A percentile compares a stretch with the other conserved stretches of the same genome.
Conservation (phyloP, 176 grass and related monocot species). For the Hyparrhenia diplandra region DNA sequence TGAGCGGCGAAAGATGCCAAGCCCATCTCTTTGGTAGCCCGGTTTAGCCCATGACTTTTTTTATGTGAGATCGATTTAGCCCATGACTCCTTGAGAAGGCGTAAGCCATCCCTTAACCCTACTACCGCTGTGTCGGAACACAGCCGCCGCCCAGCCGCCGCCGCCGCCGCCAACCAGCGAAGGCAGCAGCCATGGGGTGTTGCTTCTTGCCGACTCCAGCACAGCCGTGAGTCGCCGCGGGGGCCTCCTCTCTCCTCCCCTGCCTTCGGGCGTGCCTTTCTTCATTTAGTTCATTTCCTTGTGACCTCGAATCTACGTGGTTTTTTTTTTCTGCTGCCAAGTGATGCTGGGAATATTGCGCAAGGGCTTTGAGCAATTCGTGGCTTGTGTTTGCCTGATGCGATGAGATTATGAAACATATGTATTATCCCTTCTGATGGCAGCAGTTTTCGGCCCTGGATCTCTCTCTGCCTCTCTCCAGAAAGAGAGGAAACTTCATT, state of each 20-base stretch:
- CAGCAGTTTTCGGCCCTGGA: not conserved
- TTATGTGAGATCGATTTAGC: too few species aligned
- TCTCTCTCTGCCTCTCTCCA: not conserved
- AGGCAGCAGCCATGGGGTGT: not conserved
- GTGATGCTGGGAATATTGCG: slow-evolving; percentile 64
- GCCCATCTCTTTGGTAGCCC: not conserved
- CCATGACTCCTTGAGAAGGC: too few species aligned
- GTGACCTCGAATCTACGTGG: not conserved
- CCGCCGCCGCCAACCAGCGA: not conserved
- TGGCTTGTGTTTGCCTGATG: slow-evolving; percentile 39
- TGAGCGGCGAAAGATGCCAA: not conserved
- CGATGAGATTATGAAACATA: slow-evolving; percentile 49
- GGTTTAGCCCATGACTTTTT: not conserved
- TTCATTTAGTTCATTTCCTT: not conserved
- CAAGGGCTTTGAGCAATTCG: slow-evolving; percentile 63
- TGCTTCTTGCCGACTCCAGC: too few species aligned
- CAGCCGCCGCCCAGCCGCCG: not conserved
- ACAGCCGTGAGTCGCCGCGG: too few species aligned
- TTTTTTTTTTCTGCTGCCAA: slow-evolving; percentile 23
- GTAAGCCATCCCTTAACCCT: not conserved
- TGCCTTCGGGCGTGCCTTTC: not conserved
- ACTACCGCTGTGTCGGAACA: not conserved
- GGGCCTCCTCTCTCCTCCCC: too few species aligned
- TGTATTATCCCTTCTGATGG: slow-evolving; percentile 42
- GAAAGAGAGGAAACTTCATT: not conserved